These are phyloP conservation scores for Taphrina flavorubra DNA, from an alignment of 1,139 yeast species.

Conservation along the genomic window DNA sequence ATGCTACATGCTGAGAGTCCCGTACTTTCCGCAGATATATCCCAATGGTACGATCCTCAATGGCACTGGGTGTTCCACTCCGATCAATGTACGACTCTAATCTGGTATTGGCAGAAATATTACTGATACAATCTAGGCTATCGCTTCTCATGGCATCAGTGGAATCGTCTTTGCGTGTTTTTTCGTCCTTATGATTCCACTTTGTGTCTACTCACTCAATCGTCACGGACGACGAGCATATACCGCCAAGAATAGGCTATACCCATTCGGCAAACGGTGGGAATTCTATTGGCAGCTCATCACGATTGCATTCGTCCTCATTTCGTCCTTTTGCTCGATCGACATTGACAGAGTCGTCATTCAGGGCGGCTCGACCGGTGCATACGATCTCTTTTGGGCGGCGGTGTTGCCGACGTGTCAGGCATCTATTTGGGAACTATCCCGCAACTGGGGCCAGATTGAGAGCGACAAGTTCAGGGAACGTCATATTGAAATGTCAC, in stretches of 20 bases:
- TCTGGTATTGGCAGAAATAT: background rate
- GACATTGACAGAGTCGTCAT: conserved; percentile 37
- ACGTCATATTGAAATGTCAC: conserved; percentile 24
- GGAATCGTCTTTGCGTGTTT: conserved; percentile 36
- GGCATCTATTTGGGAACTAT: conserved; percentile 38
- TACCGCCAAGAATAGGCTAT: conserved; percentile 22
- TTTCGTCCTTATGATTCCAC: conserved; percentile 29
- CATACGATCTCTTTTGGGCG: conserved; percentile 32
- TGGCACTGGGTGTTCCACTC: conserved; percentile 34
- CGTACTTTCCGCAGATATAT: conserved; percentile 33
- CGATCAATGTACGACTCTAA: conserved; percentile 15
- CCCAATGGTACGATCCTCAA: conserved; percentile 38
- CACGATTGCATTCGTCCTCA: conserved; percentile 25
- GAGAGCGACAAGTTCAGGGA: conserved; percentile 32
- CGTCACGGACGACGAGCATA: conserved; percentile 38
- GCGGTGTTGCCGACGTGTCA: conserved; percentile 30
- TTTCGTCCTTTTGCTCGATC: conserved; percentile 31
- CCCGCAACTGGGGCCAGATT: conserved; percentile 39
- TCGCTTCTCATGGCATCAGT: conserved; percentile 36
- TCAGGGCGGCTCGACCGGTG: conserved; percentile 27
- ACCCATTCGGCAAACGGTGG: conserved; percentile 40
- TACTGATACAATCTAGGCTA: conserved; percentile 1
- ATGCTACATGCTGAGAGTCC: conserved; percentile 36
- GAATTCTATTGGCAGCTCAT: conserved; percentile 39
- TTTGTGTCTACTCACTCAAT: conserved; percentile 22